Conservation (phyloP, 1,284 basidiomycete genomes). For the Tremellales sp. region DNA sequence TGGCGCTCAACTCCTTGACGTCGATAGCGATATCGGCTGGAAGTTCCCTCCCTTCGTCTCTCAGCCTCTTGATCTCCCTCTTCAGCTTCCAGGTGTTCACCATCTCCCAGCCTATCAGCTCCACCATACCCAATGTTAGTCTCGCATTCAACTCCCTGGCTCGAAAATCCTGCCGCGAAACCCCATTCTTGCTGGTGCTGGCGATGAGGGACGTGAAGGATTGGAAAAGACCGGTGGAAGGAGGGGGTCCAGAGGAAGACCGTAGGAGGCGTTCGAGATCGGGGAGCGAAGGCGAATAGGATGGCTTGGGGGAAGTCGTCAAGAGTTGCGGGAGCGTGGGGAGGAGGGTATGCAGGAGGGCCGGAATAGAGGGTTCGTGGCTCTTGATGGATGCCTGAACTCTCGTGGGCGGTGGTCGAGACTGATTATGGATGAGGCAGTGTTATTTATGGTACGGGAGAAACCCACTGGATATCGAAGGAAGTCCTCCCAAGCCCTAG, state of each 20-base stretch:
- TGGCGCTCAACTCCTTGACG: no score
- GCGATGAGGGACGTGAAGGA: background rate
- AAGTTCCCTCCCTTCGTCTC: no score
- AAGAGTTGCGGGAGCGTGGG: background rate
- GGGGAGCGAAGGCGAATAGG: background rate
- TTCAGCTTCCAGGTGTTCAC: background rate
- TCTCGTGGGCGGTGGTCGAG: conserved; percentile 4
- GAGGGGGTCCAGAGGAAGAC: background rate
- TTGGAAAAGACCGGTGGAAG: background rate
- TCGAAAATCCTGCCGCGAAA: background rate
- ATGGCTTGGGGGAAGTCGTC: background rate
- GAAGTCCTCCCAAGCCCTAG: conserved; percentile 8
- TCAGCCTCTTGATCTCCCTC: background rate
- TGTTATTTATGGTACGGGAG: background rate
- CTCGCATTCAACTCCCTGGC: background rate
- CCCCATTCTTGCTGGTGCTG: background rate
- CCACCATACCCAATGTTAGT: conserved; percentile 7
- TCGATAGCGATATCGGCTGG: no score
- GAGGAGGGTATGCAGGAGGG: background rate
- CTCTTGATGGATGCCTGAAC: background rate
- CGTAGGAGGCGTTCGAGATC: background rate
- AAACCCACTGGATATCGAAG: conserved; percentile 15
- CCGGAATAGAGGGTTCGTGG: background rate
- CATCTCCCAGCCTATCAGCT: conserved; percentile 4
- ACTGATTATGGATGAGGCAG: background rate